Conservation (phyloP, 371 early-diverging fungal species). For the Sporodiniella umbellata region DNA sequence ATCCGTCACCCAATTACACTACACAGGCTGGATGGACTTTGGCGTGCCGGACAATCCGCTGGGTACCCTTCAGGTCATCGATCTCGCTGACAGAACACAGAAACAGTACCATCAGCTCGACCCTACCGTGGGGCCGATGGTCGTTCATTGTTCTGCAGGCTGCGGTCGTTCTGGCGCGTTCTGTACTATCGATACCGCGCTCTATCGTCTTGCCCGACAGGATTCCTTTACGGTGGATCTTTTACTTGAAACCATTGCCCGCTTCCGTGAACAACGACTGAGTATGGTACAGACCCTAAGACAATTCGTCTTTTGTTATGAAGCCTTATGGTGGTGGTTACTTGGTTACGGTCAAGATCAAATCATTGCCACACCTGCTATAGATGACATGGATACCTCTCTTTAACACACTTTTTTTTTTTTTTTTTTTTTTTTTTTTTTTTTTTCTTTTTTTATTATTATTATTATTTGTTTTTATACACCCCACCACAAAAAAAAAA, state of each 20-base stretch:
- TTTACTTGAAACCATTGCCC: constrained; percentile 61
- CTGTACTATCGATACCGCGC: constrained; percentile 76
- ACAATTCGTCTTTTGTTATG: constrained; percentile 91
- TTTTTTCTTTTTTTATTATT: too few species aligned
- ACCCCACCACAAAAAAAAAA: too few species aligned
- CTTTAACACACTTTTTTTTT: too few species aligned
- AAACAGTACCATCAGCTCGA: neutral
- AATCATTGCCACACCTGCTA: neutral
- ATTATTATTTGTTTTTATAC: too few species aligned
- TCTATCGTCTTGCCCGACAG: constrained; percentile 25
- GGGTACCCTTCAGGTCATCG: constrained; percentile 57
- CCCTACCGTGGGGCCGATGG: constrained; percentile 58
- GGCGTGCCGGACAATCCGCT: constrained; percentile 68
- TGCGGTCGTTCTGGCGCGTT: constrained; percentile 96
- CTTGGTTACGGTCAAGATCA: constrained; percentile 26
- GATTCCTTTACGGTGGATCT: constrained; percentile 43
- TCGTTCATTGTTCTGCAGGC: constrained; percentile 98
- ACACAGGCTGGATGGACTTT: constrained; percentile 90
- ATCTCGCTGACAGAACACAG: constrained; percentile 58
- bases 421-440: too few species aligned
- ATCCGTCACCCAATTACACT: constrained; percentile 75
- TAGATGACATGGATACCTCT: constrained; percentile 14
- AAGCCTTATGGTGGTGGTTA: constrained; percentile 69
- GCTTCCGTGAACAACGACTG: constrained; percentile 78
- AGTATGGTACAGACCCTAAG: constrained; percentile 86